A percentile compares a stretch with the other conserved stretches of the same genome.
phyloP scores from a whole-genome alignment of 1,284 basidiomycete genomes.

The Ceraceosorus bombacis region DNA sequence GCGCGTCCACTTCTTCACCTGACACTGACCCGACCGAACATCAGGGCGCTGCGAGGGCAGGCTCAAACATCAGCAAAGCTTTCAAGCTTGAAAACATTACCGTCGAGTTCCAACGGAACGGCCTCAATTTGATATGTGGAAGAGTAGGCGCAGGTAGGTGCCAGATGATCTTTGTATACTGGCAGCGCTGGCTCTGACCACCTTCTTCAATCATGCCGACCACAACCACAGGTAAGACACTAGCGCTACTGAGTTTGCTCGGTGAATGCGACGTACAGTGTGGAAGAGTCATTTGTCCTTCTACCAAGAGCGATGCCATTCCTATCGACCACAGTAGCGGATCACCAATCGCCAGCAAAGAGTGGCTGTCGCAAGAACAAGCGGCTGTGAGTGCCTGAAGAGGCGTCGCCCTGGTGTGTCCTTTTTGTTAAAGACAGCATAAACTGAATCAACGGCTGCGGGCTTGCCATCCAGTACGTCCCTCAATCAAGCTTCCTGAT shows the following conservation, averaged over 20 bases:
- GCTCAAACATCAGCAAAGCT: background rate
- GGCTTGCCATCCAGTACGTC: conserved; percentile 13
- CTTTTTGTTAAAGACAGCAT: too few species aligned
- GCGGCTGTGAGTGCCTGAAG: background rate
- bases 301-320: conserved; percentile 1
- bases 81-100: conserved; percentile 29
- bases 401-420: too few species aligned
- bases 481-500: conserved; percentile 37
- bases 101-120: conserved; percentile 20
- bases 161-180: too few species aligned
- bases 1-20: background rate
- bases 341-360: background rate
- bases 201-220: too few species aligned
- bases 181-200: too few species aligned
- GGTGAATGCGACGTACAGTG: conserved; percentile 32
- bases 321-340: background rate
- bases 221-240: conserved; percentile 28
- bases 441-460: too few species aligned
- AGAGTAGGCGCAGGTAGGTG: conserved; percentile 20
- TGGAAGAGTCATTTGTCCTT: conserved; percentile 18
- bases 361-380: conserved; percentile 6
- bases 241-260: conserved; percentile 34
- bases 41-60: background rate
- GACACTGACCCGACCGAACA: background rate
- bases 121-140: conserved; percentile 38